Evolutionary conservation across 495 filamentous ascomycete species (phyloP), one percentile per base, ranked within the genome.

Genomic region (Parmelia sp.): DNA sequence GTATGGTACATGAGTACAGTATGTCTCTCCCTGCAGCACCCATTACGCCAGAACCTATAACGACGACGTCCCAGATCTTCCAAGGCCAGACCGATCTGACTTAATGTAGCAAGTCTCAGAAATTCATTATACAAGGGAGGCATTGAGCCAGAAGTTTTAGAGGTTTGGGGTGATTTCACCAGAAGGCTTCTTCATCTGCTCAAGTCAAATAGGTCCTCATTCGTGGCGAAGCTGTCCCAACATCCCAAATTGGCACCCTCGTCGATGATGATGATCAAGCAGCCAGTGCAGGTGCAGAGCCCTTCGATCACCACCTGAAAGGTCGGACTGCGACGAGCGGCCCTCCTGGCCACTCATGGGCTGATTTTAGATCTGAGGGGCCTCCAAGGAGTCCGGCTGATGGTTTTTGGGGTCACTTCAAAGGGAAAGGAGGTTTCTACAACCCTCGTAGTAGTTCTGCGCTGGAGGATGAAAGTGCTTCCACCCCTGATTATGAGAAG

Each of bases 71-170:
- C 39, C 60, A 14, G 25, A 17, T 9, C 23, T 2, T 55, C 29
- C 45, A 47, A 37, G n/a, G 36, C 51, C 21, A 49, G 27, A 19
- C 19, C 25, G 61, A 67, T 47, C 70, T 65, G 36, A 63, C 31
- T 31, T 60, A 17, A 36, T 51, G 14, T 61, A 90, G 87, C 77
- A 62, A 85, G 83, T 60, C 77, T 92, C 40, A 83, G 78, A 60
- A 79, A 78, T 7, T 85, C 85, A 60, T 81, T 92, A 17, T 74
- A 85, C 59, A 79, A 77, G 60, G 86, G 84, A 37, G 88, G 88
- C 4, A 78, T 90, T 58, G 79, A 80, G 4, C 74, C 79, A 42
- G 84, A 86, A 57, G 85, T 82, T 25, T 74, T 92, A 47, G 78
- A 83, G 71, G 85, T 86, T 73, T 71, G 79, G 61, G 49, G 47